phyloP scores from a whole-genome alignment of 148 eudicot species.

The Simmondsia chinensis region DNA sequence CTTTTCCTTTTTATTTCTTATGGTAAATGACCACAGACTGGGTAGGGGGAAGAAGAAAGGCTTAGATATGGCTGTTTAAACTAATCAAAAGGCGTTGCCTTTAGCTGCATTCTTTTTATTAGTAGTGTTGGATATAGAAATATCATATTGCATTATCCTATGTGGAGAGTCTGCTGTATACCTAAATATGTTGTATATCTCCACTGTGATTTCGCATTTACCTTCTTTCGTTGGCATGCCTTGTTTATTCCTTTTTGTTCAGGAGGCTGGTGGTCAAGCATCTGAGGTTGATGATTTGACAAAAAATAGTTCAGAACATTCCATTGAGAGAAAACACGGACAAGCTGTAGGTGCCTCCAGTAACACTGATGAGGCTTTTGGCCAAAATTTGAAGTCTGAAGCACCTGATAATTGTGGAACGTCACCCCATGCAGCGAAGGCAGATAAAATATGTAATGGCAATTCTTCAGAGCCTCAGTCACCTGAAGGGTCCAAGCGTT shows the following conservation, averaged over 20 bases:
- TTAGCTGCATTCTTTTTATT: too few species aligned
- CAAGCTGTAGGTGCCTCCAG: constrained; percentile 10
- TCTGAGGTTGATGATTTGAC: constrained; percentile 2
- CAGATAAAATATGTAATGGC: constrained; percentile 8
- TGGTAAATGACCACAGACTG: too few species aligned
- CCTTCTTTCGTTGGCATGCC: neutral
- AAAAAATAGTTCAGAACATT: constrained; percentile 5
- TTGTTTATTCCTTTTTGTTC: constrained; percentile 5
- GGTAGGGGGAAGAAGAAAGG: too few species aligned
- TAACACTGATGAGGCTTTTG: constrained; percentile 7
- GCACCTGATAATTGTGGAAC: constrained; percentile 12
- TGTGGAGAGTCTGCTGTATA: too few species aligned
- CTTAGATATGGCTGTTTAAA: too few species aligned
- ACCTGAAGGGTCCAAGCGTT: constrained; percentile 41
- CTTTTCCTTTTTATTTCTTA: too few species aligned
- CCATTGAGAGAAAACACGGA: constrained; percentile 9
- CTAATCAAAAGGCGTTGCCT: too few species aligned
- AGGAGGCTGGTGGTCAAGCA: constrained; percentile 23
- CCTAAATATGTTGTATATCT: neutral
- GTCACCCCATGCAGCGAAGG: constrained; percentile 13
- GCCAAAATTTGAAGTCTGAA: constrained; percentile 12
- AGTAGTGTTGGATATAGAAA: too few species aligned
- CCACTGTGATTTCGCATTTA: neutral
- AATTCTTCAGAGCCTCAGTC: constrained; percentile 16
- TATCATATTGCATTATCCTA: too few species aligned